These are phyloP conservation scores for Vitis rotundifolia DNA, from an alignment of 164 flowering plant species.

Conservation along the genomic window DNA sequence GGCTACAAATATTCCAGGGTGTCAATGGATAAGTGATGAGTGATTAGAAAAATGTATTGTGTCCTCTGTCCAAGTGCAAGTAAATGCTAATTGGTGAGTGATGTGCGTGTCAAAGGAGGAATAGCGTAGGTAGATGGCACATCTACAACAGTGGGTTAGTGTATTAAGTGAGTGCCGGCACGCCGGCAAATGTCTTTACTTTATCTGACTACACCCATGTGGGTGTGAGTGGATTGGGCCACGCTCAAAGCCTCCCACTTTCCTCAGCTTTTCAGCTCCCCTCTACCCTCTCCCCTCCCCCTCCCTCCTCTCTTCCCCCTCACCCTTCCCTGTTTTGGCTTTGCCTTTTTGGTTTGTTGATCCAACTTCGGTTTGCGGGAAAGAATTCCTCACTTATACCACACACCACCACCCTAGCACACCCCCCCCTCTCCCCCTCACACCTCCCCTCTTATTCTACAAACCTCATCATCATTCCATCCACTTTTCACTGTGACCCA, in stretches of 20 bases:
- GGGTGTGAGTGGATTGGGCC: slow-evolving; percentile 29
- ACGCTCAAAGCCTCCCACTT: slow-evolving; percentile 22
- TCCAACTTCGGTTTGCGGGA: slow-evolving; percentile 34
- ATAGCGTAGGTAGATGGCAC: too few species aligned
- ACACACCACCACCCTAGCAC: slow-evolving; percentile 9
- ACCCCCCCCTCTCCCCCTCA: not conserved
- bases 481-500: not conserved
- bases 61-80: too few species aligned
- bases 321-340: too few species aligned
- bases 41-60: too few species aligned
- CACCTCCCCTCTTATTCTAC: not conserved
- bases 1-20: too few species aligned
- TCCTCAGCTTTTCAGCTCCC: slow-evolving; percentile 10
- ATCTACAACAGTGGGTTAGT: not conserved
- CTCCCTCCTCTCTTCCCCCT: slow-evolving; percentile 1
- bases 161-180: slow-evolving; percentile 1
- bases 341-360: slow-evolving; percentile 4
- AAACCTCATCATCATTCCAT: too few species aligned
- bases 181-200: slow-evolving; percentile 20
- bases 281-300: not conserved
- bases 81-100: too few species aligned
- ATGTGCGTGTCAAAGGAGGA: too few species aligned
- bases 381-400: slow-evolving; percentile 8
- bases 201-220: slow-evolving; percentile 41
- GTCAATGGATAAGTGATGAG: too few species aligned